phyloP scores from a whole-genome alignment of 768 basidiomycete genomes.

The Lactarius deliciosus region DNA sequence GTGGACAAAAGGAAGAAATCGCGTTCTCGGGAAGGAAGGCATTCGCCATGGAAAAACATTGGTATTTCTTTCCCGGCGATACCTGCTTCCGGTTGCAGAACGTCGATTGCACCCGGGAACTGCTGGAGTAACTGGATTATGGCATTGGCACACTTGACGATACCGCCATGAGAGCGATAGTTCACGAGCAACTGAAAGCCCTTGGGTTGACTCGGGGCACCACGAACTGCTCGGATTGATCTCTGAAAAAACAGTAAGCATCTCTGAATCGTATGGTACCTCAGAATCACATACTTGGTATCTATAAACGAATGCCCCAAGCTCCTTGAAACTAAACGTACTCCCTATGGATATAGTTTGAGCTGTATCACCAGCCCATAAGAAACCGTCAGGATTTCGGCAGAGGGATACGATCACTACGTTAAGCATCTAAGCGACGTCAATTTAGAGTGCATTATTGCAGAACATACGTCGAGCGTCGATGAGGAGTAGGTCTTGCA shows the following conservation, averaged over 20 bases:
- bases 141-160: constrained; percentile 66
- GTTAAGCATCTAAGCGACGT: background rate
- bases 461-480: constrained; percentile 52
- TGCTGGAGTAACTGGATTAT: constrained; percentile 57
- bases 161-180: constrained; percentile 71
- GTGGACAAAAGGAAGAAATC: constrained; percentile 11
- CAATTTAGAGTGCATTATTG: background rate
- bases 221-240: constrained; percentile 15
- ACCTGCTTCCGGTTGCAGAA: constrained; percentile 54
- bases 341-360: constrained; percentile 75
- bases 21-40: constrained; percentile 28
- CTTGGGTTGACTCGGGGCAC: constrained; percentile 33
- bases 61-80: constrained; percentile 55
- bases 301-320: constrained; percentile 65
- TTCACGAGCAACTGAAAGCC: constrained; percentile 63
- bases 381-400: constrained; percentile 62
- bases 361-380: constrained; percentile 81
- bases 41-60: constrained; percentile 53
- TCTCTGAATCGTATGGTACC: background rate
- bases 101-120: constrained; percentile 62
- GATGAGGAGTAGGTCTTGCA: constrained; percentile 68
- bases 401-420: constrained; percentile 63
- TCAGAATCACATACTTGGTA: constrained; percentile 49
- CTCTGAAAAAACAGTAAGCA: background rate
- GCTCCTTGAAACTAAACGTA: constrained; percentile 67